Evolutionary conservation across 2,329 filamentous ascomycete species (phyloP).

Genomic region (Epichloe uncinata): DNA sequence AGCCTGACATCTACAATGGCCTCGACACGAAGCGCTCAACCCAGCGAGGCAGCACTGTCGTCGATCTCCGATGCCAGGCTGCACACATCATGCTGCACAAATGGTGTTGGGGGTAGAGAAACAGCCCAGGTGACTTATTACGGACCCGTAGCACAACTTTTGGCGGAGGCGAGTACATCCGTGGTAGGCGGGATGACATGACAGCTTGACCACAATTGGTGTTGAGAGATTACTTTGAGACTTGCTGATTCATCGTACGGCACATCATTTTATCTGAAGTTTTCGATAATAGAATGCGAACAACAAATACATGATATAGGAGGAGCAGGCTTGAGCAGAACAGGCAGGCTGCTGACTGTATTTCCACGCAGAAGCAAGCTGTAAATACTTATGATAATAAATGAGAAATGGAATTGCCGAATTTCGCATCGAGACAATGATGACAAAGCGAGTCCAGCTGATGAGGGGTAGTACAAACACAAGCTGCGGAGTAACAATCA

Average conservation of each 20-base stretch:
- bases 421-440: not conserved
- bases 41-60: not conserved
- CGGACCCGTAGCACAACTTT: conserved; percentile 3
- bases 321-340: not conserved
- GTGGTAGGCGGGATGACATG: not conserved
- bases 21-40: not conserved
- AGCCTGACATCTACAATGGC: not conserved
- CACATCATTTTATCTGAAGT: not conserved
- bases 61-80: not conserved
- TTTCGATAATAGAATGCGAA: not conserved
- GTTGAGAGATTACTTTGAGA: not conserved
- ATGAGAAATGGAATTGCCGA: not conserved
- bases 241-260: not conserved
- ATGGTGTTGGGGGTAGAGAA: not conserved
- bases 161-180: conserved; percentile 3
- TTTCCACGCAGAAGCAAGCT: not conserved
- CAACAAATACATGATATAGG: not conserved
- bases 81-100: not conserved
- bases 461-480: not conserved
- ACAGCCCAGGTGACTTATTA: not conserved
- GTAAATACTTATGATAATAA: not conserved
- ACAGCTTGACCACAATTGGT: not conserved
- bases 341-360: not conserved
- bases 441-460: not conserved
- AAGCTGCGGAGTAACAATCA: not conserved